Conservation (phyloP, 345 rosid species). For the Gossypium ekmanianum region DNA sequence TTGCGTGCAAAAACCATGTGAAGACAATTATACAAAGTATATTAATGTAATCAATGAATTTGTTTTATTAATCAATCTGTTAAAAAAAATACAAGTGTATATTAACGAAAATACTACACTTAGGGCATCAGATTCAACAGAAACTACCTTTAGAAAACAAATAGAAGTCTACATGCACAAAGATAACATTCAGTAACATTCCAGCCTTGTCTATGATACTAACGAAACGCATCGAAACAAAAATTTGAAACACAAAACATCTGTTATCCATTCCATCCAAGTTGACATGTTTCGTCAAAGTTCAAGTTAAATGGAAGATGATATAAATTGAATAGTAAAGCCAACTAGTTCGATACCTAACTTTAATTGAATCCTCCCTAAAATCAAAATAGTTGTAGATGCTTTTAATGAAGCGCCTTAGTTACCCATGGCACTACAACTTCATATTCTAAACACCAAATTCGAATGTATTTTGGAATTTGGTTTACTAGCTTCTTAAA, state of each 20-base stretch:
- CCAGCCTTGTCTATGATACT: background rate
- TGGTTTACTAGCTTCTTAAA: background rate
- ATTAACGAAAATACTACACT: no score
- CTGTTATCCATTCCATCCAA: background rate
- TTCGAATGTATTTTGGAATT: background rate
- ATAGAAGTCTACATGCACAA: no score
- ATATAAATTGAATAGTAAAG: background rate
- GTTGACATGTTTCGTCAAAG: background rate
- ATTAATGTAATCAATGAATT: no score
- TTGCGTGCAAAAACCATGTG: no score
- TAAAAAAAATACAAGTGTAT: no score
- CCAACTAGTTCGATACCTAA: background rate
- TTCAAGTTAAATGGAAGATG: background rate
- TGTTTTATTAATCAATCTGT: no score
- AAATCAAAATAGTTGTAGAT: background rate
- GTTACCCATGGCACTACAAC: background rate
- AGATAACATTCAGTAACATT: background rate
- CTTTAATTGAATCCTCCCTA: background rate
- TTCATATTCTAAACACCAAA: background rate
- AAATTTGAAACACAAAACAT: background rate
- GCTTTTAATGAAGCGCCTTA: background rate
- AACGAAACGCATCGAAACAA: background rate
- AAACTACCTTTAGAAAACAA: no score
- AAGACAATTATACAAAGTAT: no score
- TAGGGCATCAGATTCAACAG: no score